These are phyloP conservation scores for Fusarium oxysporum DNA, from an alignment of 2,329 filamentous ascomycete species.

Conservation along the genomic window DNA sequence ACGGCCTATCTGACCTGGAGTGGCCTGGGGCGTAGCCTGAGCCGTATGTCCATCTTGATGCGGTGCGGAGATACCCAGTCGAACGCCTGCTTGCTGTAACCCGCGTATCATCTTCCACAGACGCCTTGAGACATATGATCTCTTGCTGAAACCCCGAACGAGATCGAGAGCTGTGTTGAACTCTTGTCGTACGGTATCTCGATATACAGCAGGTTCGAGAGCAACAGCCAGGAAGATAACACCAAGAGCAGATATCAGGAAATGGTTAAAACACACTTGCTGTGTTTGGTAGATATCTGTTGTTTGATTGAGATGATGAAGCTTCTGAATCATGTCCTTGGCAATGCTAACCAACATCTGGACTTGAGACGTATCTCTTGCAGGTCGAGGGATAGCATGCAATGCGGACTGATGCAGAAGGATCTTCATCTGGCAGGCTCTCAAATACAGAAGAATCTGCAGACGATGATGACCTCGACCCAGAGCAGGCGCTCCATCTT, in stretches of 20 bases:
- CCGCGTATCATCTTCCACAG: neutral
- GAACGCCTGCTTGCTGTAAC: neutral
- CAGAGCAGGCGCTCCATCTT: too few species aligned
- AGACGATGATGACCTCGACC: too few species aligned
- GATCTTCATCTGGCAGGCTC: too few species aligned
- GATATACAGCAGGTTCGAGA: neutral
- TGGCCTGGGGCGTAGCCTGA: neutral
- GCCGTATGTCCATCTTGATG: neutral
- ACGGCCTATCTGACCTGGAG: neutral
- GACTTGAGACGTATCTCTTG: too few species aligned
- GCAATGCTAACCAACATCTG: neutral
- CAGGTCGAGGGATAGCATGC: too few species aligned
- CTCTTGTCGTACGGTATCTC: neutral
- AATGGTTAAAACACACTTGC: neutral
- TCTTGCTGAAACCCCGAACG: neutral
- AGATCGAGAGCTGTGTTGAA: neutral
- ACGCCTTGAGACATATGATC: neutral
- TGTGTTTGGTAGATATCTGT: neutral
- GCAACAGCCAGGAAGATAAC: neutral
- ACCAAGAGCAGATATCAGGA: neutral
- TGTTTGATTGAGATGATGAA: neutral
- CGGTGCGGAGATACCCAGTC: neutral
- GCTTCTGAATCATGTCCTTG: neutral
- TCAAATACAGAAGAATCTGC: too few species aligned
- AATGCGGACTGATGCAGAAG: too few species aligned